A percentile compares a stretch with the other conserved stretches of the same genome.
Evolutionary conservation across 768 basidiomycete genomes (phyloP).

Genomic region (Auriscalpium orientale): DNA sequence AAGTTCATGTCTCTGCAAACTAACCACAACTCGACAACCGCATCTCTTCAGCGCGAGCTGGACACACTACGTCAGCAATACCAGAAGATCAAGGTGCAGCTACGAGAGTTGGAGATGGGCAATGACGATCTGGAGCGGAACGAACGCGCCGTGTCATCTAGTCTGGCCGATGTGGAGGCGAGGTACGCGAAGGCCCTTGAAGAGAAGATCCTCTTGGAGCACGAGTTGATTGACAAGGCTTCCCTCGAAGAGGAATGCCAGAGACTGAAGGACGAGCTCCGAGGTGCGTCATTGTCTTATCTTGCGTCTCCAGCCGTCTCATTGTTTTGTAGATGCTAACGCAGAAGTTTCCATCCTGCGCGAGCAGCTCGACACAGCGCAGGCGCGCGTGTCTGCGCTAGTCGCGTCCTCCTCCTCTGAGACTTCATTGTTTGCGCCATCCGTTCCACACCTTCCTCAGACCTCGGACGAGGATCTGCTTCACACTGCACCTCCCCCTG

Average conservation of each 20-base stretch:
- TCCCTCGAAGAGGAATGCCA: constrained; percentile 86
- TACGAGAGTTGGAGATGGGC: constrained; percentile 91
- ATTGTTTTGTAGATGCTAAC: constrained; percentile 55
- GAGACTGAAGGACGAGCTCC: constrained; percentile 83
- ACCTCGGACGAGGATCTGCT: constrained; percentile 52
- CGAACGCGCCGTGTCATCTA: constrained; percentile 82
- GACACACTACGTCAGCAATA: constrained; percentile 74
- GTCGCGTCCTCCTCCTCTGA: constrained; percentile 17
- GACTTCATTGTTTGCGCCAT: constrained; percentile 26
- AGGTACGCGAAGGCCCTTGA: constrained; percentile 89
- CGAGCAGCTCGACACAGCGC: constrained; percentile 53
- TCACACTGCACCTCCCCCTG: constrained; percentile 48
- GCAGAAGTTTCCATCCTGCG: constrained; percentile 78
- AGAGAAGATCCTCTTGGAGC: constrained; percentile 95
- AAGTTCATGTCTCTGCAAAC: constrained; percentile 88
- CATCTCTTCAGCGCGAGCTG: constrained; percentile 87
- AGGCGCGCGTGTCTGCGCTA: constrained; percentile 22
- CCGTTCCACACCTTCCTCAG: constrained; percentile 15
- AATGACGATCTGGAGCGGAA: constrained; percentile 96
- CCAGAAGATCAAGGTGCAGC: constrained; percentile 60
- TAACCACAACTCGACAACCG: constrained; percentile 82
- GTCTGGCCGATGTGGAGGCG: constrained; percentile 74
- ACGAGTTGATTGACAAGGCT: constrained; percentile 89
- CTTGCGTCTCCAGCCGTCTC: constrained; percentile 3
- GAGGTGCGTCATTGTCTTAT: constrained; percentile 48